Conservation (phyloP, 73 alveolate genomes). For the Durusdinium trenchii region DNA sequence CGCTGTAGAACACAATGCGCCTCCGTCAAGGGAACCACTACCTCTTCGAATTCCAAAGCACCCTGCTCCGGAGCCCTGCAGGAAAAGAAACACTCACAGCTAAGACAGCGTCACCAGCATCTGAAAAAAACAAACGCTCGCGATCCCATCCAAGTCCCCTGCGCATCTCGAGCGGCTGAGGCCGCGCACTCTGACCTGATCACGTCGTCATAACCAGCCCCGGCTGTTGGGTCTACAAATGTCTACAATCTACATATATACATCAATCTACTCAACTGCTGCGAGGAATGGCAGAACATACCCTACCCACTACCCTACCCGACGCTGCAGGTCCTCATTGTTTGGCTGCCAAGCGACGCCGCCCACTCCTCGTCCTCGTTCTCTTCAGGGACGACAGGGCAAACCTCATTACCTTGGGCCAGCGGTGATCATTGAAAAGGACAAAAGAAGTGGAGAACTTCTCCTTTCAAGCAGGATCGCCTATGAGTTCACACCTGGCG, state of each 20-base stretch:
- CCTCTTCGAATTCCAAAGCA: conserved; percentile 92
- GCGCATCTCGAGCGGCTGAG: conserved; percentile 76
- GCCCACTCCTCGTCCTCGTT: conserved; percentile 94
- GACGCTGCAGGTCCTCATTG: too few species aligned
- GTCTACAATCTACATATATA: too few species aligned
- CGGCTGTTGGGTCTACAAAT: too few species aligned
- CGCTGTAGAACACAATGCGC: neutral
- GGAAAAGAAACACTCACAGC: neutral
- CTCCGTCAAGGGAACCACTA: conserved; percentile 84
- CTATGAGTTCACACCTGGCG: too few species aligned
- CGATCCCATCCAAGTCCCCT: neutral
- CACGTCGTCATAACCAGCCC: too few species aligned
- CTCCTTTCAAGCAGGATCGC: too few species aligned
- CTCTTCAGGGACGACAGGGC: conserved; percentile 88
- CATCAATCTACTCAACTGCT: too few species aligned
- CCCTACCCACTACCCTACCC: too few species aligned
- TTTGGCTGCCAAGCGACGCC: conserved; percentile 41
- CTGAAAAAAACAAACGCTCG: neutral
- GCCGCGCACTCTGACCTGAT: conserved; percentile 90
- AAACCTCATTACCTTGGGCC: conserved; percentile 60
- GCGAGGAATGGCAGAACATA: too few species aligned
- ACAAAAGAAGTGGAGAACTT: too few species aligned
- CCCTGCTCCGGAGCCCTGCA: conserved; percentile 88
- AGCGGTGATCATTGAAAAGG: neutral
- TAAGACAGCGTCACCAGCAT: neutral